Percentiles rank a stretch among this genome's conserved stretches.
Conservation (phyloP, 2,329 filamentous ascomycete genomes). For the Pseudofabraea citricarpa region DNA sequence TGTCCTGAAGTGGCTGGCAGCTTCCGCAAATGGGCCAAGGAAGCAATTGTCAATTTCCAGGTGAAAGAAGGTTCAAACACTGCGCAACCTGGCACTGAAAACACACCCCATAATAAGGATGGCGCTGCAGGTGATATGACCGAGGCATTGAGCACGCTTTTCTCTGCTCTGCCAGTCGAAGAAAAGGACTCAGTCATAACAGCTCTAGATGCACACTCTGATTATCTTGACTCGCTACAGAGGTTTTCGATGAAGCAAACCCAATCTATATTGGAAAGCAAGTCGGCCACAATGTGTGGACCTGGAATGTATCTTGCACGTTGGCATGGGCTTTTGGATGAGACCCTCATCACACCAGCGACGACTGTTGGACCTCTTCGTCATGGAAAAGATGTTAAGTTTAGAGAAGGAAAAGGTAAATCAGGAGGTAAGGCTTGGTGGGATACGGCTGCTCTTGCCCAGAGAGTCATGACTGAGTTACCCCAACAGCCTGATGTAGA, state of each 20-base stretch:
- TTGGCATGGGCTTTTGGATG: conserved; percentile 68
- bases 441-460: neutral
- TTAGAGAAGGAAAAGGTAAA: neutral
- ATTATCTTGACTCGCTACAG: conserved; percentile 54
- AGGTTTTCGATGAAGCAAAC: conserved; percentile 46
- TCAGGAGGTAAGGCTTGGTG: neutral
- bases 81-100: neutral
- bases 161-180: conserved; percentile 36
- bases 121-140: conserved; percentile 10
- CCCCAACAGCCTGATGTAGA: neutral
- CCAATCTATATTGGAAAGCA: conserved; percentile 43
- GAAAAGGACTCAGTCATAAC: conserved; percentile 41
- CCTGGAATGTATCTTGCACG: conserved; percentile 68
- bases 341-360: conserved; percentile 63
- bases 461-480: neutral
- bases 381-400: conserved; percentile 37
- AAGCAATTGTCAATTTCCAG: conserved; percentile 11
- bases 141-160: conserved; percentile 2
- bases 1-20: conserved; percentile 41
- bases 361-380: conserved; percentile 47
- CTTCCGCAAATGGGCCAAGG: conserved; percentile 9
- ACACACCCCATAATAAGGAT: neutral
- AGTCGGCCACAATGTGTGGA: conserved; percentile 33
- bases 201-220: conserved; percentile 54
- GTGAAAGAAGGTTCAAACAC: neutral